Evolutionary conservation across 2,329 filamentous ascomycete species (phyloP).

Genomic region (Scedosporium apiospermum): DNA sequence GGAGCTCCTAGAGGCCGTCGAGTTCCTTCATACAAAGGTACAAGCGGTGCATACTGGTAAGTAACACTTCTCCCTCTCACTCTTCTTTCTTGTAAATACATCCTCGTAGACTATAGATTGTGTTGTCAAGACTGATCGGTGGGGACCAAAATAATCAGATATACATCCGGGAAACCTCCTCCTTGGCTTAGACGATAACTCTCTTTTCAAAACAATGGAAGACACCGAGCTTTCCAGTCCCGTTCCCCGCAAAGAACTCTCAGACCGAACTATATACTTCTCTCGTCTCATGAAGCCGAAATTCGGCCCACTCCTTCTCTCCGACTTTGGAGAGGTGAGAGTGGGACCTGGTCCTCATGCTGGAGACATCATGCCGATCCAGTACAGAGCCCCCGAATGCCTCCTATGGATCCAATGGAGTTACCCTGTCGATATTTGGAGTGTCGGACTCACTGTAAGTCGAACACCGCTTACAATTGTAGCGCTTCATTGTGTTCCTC

Average conservation of each 20-base stretch:
- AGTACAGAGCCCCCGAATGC: constrained; percentile 14
- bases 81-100: not conserved
- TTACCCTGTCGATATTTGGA: constrained; percentile 19
- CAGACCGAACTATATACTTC: constrained; percentile 11
- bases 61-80: not conserved
- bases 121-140: not conserved
- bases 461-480: not conserved
- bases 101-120: not conserved
- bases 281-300: not conserved
- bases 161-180: constrained; percentile 17
- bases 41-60: constrained; percentile 22
- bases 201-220: constrained; percentile 13
- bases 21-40: constrained; percentile 24
- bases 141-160: constrained; percentile 8
- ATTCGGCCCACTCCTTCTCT: not conserved
- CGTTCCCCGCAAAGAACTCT: constrained; percentile 12
- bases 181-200: constrained; percentile 13
- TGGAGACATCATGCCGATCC: not conserved
- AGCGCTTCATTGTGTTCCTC: not conserved
- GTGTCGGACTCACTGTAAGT: constrained; percentile 16
- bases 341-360: not conserved
- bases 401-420: constrained; percentile 15
- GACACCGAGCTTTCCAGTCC: constrained; percentile 15
- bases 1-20: constrained; percentile 21
- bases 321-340: not conserved